Evolutionary conservation across 1,284 basidiomycete species (phyloP).

Genomic region (Cronartium quercuum): DNA sequence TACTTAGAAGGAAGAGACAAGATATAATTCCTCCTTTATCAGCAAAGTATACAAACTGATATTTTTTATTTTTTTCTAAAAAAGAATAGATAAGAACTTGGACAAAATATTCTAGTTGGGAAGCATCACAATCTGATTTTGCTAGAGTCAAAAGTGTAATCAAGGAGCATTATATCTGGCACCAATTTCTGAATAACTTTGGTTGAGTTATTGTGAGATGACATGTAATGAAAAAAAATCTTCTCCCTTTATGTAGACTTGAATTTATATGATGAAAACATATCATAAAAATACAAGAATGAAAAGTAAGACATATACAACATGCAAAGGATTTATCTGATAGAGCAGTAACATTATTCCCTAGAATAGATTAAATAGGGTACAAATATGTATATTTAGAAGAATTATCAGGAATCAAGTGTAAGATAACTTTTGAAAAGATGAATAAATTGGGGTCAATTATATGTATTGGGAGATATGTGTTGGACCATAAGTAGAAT

Average conservation of each 20-base stretch:
- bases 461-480: too few relatives aligned
- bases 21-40: constrained; percentile 60
- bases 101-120: constrained; percentile 61
- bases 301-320: constrained; percentile 92
- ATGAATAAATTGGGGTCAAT: constrained; percentile 99
- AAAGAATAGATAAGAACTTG: constrained; percentile 52
- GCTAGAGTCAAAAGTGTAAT: constrained; percentile 87
- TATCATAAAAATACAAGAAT: constrained; percentile 55
- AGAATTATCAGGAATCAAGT: constrained; percentile 82
- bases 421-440: constrained; percentile 96
- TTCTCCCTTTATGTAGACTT: background rate
- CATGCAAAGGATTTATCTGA: constrained; percentile 95
- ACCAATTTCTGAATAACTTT: constrained; percentile 76
- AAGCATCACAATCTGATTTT: constrained; percentile 96
- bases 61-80: background rate
- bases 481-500: too few relatives aligned
- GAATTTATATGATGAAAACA: background rate
- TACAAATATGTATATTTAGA: constrained; percentile 93
- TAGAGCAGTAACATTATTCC: constrained; percentile 88
- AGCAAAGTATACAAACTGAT: constrained; percentile 39
- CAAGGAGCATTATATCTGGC: constrained; percentile 93
- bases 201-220: constrained; percentile 96
- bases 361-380: constrained; percentile 66
- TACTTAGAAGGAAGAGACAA: constrained; percentile 78
- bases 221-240: constrained; percentile 39